Evolutionary conservation across 805 yeast species (phyloP), one percentile per base, ranked within the genome.

Genomic region (Saccharomycopsis synnaedendra): DNA sequence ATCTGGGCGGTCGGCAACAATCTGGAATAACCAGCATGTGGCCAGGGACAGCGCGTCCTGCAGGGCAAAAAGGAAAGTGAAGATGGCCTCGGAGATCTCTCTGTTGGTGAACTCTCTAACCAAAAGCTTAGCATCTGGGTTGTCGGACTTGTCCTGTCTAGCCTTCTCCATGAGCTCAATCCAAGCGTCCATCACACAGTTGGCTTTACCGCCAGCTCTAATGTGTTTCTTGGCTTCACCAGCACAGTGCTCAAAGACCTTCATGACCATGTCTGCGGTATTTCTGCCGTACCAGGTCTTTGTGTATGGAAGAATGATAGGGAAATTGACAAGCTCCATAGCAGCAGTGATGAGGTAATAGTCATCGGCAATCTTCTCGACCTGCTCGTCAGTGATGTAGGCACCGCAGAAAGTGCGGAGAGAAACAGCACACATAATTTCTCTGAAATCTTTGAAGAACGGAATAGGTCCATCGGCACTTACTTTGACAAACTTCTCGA

Each of bases 21-120:
- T 77, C 72, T 93, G 98, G 79, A 90, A 93, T 60, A 93, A 73
- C 98, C 98, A 93, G 67, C 97, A 90, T 54, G 96, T 93, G 57
- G 94, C 80, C 3, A 97, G 86, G 1, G 97, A 88, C 5, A 96
- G 85, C 29, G 98, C 98, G 67, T 93, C 98, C 69, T 93, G 98
- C 4, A 96, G 85, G 5, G 98, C 98, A 65, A 93, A 93, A 64
- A 93, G 70, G 66, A 93, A 93, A 9, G 98, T 93, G 76, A 93
- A 93, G 54, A 93, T 78, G 48, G 95, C 95, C 70, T 93, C 97
- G 27, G 96, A 85, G 58, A 93, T 90, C 66, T 93, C 98, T 65
- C 74, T 82, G 70, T 89, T 79, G 49, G 88, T 67, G 68, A 93
- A 93, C 54, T 83, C 90, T 64, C 97, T 80, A 56, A 86, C 75